Evolutionary conservation across 768 basidiomycete species (phyloP), one percentile per base, ranked within the genome.

Genomic region (Termitomyces sp.): DNA sequence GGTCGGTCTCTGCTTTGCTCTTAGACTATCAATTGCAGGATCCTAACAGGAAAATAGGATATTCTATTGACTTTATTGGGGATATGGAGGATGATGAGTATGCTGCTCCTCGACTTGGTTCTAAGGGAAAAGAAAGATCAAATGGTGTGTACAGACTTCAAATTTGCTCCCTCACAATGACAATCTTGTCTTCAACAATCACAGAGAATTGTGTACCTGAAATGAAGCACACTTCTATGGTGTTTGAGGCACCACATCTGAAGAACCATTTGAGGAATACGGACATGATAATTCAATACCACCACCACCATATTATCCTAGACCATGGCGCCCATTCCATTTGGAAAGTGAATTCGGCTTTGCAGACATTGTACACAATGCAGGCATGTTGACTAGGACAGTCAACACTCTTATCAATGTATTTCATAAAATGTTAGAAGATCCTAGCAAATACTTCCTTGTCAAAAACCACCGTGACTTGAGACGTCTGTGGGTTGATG

Each of bases 381-480:
- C n/a, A n/a, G n/a, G n/a, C 29, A 29, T 29, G 29, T 29, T 29
- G 29, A 29, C n/a, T 29, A 9, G 29, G 29, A 29, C 29, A 29
- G 29, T 29, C 9, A 9, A 29, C 29, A 29, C 29, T 29, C 29
- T 29, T 3, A 29, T 71, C 22, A 47, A 49, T 2, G 53, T 71
- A n/a, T 29, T 70, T 15, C 52, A 61, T 5, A 41, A 31, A 31
- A 7, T 50, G 2, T 46, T 55, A 6, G 32, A 50, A 1, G n/a
- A 56, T 9, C 45, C 52, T 1, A 45, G 18, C 15, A 54, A 54
- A 33, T 22, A 49, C 32, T 61, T 70, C 36, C 63, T 59, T 4
- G 18, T 71, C 11, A 33, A 52, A n/a, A 56, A 59, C 45, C 31
- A 59, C 11, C 13, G 15, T 0, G 65, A 72, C 12, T 9, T 73